Evolutionary conservation across 2,329 filamentous ascomycete genomes (phyloP).

Genomic region (Pseudocercospora fuligena): DNA sequence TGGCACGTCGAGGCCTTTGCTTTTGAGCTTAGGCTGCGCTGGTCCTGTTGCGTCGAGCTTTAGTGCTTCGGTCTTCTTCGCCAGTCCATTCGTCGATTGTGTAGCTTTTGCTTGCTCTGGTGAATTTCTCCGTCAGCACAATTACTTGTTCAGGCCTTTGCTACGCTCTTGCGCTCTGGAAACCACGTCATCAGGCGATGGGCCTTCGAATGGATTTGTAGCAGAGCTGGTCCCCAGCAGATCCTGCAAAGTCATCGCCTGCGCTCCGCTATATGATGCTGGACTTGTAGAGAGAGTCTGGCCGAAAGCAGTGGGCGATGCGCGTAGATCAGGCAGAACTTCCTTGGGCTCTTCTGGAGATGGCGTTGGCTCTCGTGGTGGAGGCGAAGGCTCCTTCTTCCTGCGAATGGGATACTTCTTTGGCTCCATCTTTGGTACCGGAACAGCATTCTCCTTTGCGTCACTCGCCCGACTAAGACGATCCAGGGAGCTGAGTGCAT

Average conservation of each 20-base stretch:
- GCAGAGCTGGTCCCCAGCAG: constrained; percentile 31
- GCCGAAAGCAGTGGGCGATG: constrained; percentile 39
- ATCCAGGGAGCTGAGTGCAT: constrained; percentile 50
- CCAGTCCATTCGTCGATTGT: constrained; percentile 30
- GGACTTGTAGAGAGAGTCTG: constrained; percentile 31
- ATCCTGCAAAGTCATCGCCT: constrained; percentile 31
- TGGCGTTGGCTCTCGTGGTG: constrained; percentile 36
- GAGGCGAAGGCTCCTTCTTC: constrained; percentile 38
- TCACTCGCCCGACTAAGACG: constrained; percentile 43
- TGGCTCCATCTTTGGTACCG: constrained; percentile 61
- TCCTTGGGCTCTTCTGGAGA: constrained; percentile 35
- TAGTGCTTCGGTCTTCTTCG: constrained; percentile 38
- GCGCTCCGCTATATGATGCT: constrained; percentile 8
- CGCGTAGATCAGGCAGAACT: constrained; percentile 35
- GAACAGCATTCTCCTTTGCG: constrained; percentile 33
- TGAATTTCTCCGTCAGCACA: constrained; percentile 22
- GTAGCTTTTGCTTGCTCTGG: constrained; percentile 30
- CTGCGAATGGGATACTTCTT: constrained; percentile 60
- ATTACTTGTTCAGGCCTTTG: constrained; percentile 40
- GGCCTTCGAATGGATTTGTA: constrained; percentile 35
- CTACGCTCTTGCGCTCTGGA: constrained; percentile 37
- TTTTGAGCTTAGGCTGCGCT: constrained; percentile 54
- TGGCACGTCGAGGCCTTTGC: constrained; percentile 80
- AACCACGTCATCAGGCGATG: constrained; percentile 41
- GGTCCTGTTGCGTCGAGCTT: constrained; percentile 32